These are phyloP conservation scores for Neurospora sp. DNA, from an alignment of 495 filamentous ascomycete genomes.

Conservation along the genomic window DNA sequence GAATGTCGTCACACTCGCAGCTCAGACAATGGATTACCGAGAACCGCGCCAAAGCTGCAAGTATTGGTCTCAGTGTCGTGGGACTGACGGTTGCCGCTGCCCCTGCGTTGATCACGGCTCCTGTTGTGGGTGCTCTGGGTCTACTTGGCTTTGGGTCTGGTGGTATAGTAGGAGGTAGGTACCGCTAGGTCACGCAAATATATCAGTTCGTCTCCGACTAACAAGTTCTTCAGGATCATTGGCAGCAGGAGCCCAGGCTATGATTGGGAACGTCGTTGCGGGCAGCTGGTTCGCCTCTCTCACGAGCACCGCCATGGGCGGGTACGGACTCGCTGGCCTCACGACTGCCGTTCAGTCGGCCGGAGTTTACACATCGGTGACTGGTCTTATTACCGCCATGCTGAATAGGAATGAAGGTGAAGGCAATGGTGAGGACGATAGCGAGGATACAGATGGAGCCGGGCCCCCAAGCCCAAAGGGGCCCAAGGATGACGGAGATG, in stretches of 20 bases:
- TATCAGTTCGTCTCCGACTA: not conserved
- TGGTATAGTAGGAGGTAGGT: slow-evolving; percentile 5
- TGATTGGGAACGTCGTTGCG: not conserved
- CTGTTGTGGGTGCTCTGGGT: not conserved
- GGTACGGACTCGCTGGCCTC: not conserved
- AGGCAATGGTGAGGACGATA: not conserved
- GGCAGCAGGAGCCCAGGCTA: not conserved
- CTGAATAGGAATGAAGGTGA: not conserved
- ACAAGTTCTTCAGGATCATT: not conserved
- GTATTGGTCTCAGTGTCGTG: not conserved
- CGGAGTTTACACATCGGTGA: not conserved
- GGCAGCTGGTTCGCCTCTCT: not conserved
- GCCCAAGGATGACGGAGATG: not conserved
- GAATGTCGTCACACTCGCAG: not conserved
- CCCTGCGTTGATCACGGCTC: not conserved
- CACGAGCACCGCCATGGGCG: not conserved
- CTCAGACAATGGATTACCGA: not conserved
- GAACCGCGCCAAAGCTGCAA: not conserved
- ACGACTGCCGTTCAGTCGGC: not conserved
- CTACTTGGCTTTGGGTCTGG: not conserved
- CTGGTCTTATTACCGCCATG: not conserved
- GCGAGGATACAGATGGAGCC: not conserved
- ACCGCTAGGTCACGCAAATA: too few species aligned
- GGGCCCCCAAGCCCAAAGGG: not conserved
- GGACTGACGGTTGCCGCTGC: not conserved